Evolutionary conservation across 345 rosid species (phyloP).

Genomic region (Turnera subulata): DNA sequence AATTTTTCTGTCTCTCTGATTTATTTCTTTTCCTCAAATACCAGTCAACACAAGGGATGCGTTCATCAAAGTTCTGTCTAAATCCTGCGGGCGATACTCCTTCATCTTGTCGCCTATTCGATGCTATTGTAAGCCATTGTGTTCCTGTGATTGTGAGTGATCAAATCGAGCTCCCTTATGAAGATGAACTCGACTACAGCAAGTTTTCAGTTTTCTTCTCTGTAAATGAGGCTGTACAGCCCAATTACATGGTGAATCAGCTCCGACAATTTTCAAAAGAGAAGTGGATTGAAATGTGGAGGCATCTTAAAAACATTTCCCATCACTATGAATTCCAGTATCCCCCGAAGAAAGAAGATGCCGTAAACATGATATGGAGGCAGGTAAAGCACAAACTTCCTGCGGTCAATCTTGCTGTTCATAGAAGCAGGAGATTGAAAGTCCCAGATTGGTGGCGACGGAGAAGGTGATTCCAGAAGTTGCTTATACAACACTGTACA

Average conservation of each 20-base stretch:
- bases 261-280: slow-evolving; percentile 67
- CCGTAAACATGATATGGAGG: slow-evolving; percentile 81
- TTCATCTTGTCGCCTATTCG: slow-evolving; percentile 82
- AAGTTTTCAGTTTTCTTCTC: slow-evolving; percentile 78
- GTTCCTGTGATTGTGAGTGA: slow-evolving; percentile 81
- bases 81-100: slow-evolving; percentile 95
- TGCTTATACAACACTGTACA: slow-evolving; percentile 29
- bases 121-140: slow-evolving; percentile 87
- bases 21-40: slow-evolving; percentile 20
- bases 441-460: slow-evolving; percentile 83
- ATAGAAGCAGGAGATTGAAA: slow-evolving; percentile 75
- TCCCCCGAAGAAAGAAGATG: slow-evolving; percentile 78
- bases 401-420: slow-evolving; percentile 51
- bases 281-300: slow-evolving; percentile 78
- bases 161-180: slow-evolving; percentile 76
- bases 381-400: slow-evolving; percentile 78
- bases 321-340: slow-evolving; percentile 75
- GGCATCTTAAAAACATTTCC: slow-evolving; percentile 56
- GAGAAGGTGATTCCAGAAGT: slow-evolving; percentile 27
- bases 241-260: slow-evolving; percentile 58
- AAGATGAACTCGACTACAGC: slow-evolving; percentile 75
- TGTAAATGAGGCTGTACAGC: slow-evolving; percentile 57
- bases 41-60: slow-evolving; percentile 83
- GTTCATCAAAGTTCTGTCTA: slow-evolving; percentile 79
- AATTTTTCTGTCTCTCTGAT: slow-evolving; percentile 2